phyloP scores from a whole-genome alignment of 2,329 filamentous ascomycete species.

The Penicillium crustosum region DNA sequence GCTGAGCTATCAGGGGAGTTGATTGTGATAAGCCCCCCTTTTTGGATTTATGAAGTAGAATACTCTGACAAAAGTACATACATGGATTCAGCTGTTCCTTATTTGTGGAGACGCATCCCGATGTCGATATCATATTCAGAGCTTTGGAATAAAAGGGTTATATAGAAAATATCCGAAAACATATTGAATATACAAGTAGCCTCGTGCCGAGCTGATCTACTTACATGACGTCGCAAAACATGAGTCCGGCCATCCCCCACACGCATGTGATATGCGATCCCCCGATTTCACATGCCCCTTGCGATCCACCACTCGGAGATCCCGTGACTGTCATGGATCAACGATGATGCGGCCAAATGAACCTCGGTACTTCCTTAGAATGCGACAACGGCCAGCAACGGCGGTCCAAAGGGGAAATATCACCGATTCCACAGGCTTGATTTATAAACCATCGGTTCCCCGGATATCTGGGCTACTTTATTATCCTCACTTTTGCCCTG shows the following conservation, averaged over 20 bases:
- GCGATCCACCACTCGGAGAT: conserved; percentile 9
- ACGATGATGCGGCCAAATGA: conserved; percentile 21
- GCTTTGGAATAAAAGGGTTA: background rate
- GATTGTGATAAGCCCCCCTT: background rate
- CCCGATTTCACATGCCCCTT: conserved; percentile 13
- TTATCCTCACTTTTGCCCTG: background rate
- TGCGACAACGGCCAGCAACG: conserved; percentile 9
- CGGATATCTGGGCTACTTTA: conserved; percentile 4
- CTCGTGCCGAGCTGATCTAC: background rate
- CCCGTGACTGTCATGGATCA: conserved; percentile 32
- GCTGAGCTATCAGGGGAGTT: conserved; percentile 7
- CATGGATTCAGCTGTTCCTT: background rate
- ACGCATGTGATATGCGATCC: conserved; percentile 4
- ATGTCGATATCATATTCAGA: background rate
- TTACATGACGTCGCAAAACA: background rate
- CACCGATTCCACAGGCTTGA: conserved; percentile 11
- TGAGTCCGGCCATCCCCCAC: background rate
- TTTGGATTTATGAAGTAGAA: background rate
- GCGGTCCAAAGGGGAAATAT: conserved; percentile 21
- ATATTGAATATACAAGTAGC: background rate
- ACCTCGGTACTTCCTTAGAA: conserved; percentile 36
- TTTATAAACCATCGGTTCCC: conserved; percentile 15
- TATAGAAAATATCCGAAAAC: background rate
- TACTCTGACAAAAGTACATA: background rate
- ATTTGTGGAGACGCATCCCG: background rate